phyloP scores from a whole-genome alignment of 768 basidiomycete genomes.

The Suillus americanus region DNA sequence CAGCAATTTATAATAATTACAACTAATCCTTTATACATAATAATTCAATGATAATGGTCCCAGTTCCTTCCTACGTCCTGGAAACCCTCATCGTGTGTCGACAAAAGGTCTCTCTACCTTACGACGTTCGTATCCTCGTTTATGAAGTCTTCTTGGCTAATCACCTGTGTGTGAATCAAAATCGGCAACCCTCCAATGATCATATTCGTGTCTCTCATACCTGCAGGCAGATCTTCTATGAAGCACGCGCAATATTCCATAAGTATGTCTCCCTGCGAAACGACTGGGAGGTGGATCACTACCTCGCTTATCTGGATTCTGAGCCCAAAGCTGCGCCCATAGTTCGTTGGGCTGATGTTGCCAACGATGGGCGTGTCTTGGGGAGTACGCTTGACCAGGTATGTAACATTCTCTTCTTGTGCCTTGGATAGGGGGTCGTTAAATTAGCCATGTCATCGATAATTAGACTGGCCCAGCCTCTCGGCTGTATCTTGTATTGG shows the following conservation, averaged over 20 bases:
- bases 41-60: too few relatives aligned
- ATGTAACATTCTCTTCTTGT: conserved; percentile 15
- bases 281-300: conserved; percentile 35
- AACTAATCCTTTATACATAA: not conserved
- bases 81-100: not conserved
- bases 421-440: conserved; percentile 5
- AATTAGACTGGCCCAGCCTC: conserved; percentile 27
- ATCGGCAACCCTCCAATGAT: conserved; percentile 33
- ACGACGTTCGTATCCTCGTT: conserved; percentile 35
- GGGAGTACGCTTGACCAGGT: conserved; percentile 17
- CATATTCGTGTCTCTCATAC: conserved; percentile 34
- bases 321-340: conserved; percentile 19
- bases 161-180: conserved; percentile 18
- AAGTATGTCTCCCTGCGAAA: conserved; percentile 38
- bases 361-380: conserved; percentile 38
- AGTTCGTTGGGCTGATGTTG: conserved; percentile 37
- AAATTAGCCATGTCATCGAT: not conserved
- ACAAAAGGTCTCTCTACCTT: conserved; percentile 15
- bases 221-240: conserved; percentile 31
- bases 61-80: not conserved
- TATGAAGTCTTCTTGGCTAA: conserved; percentile 31
- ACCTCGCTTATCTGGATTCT: conserved; percentile 22
- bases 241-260: conserved; percentile 29
- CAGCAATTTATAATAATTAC: not conserved
- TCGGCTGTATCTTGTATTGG: conserved; percentile 30